Conservation (phyloP, 2,329 filamentous ascomycete genomes). For the Fusarium sp. region DNA sequence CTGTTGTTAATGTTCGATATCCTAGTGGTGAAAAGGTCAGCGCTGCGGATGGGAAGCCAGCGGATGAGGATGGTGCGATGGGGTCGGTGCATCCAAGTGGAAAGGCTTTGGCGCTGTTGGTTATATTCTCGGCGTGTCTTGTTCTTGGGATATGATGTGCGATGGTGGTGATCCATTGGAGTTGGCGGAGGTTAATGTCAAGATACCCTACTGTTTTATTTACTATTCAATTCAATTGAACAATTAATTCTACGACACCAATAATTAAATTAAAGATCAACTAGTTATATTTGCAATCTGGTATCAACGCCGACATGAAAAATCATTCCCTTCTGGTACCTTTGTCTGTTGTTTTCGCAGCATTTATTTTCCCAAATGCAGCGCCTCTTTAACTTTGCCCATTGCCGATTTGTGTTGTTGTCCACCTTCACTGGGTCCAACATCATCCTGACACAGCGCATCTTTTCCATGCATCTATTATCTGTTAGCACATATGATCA, state of each 20-base stretch:
- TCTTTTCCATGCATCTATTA: conserved; percentile 43
- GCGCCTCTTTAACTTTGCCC: conserved; percentile 47
- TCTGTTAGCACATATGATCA: background rate
- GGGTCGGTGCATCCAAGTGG: conserved; percentile 10
- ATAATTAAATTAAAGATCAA: background rate
- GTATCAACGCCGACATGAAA: conserved; percentile 8
- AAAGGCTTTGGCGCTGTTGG: conserved; percentile 22
- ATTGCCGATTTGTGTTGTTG: conserved; percentile 28
- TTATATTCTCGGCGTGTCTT: conserved; percentile 30
- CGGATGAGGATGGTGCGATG: conserved; percentile 16
- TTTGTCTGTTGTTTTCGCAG: background rate
- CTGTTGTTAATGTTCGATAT: conserved; percentile 63
- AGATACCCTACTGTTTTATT: conserved; percentile 40
- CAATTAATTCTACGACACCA: background rate
- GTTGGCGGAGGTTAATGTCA: conserved; percentile 11
- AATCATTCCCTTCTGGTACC: background rate
- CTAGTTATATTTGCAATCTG: conserved; percentile 28
- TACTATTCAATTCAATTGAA: conserved; percentile 1
- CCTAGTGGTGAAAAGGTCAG: conserved; percentile 57
- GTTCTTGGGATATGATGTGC: conserved; percentile 12
- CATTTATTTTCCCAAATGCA: conserved; percentile 43
- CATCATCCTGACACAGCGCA: conserved; percentile 40
- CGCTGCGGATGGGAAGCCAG: conserved; percentile 46
- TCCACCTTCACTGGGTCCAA: conserved; percentile 16
- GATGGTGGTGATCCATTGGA: background rate